Conservation (phyloP, 805 yeast genomes). For the Jamesozyma hellenica region DNA sequence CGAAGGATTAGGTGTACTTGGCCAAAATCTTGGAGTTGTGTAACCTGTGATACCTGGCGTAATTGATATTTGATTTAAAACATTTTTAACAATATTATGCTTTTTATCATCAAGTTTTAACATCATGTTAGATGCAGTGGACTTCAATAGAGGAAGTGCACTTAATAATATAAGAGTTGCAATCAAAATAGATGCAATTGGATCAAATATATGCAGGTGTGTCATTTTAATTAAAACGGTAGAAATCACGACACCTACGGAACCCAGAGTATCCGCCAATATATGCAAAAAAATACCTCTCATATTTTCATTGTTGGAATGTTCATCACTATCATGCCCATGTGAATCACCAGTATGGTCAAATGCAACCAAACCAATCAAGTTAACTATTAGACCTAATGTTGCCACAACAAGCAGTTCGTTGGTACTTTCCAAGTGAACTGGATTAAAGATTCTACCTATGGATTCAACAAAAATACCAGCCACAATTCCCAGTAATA, state of each 20-base stretch:
- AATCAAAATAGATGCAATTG: slow-evolving; percentile 81
- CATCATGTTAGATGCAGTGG: slow-evolving; percentile 66
- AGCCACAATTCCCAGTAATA: slow-evolving; percentile 77
- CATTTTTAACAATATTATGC: slow-evolving; percentile 53
- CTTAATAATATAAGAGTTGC: slow-evolving; percentile 72
- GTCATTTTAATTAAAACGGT: slow-evolving; percentile 66
- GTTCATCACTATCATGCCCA: slow-evolving; percentile 3
- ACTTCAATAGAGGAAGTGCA: slow-evolving; percentile 72
- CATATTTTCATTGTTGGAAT: slow-evolving; percentile 54
- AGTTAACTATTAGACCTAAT: slow-evolving; percentile 76
- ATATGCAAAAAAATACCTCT: slow-evolving; percentile 90
- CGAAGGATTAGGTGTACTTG: slow-evolving; percentile 31
- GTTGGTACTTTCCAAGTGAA: slow-evolving; percentile 63
- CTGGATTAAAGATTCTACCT: slow-evolving; percentile 71
- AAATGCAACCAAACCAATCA: slow-evolving; percentile 90
- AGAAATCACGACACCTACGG: slow-evolving; percentile 92
- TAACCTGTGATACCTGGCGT: slow-evolving; percentile 78
- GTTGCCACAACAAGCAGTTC: slow-evolving; percentile 79
- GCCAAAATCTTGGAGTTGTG: slow-evolving; percentile 90
- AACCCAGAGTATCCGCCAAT: slow-evolving; percentile 91
- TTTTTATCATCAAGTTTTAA: slow-evolving; percentile 49
- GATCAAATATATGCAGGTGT: slow-evolving; percentile 71
- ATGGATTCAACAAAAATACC: slow-evolving; percentile 82
- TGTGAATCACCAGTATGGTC: slow-evolving; percentile 64
- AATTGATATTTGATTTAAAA: slow-evolving; percentile 55